These are phyloP conservation scores for Sphagnum magellanicum DNA, from an alignment of 228 moss, liverwort and hornwort species.

Conservation along the genomic window DNA sequence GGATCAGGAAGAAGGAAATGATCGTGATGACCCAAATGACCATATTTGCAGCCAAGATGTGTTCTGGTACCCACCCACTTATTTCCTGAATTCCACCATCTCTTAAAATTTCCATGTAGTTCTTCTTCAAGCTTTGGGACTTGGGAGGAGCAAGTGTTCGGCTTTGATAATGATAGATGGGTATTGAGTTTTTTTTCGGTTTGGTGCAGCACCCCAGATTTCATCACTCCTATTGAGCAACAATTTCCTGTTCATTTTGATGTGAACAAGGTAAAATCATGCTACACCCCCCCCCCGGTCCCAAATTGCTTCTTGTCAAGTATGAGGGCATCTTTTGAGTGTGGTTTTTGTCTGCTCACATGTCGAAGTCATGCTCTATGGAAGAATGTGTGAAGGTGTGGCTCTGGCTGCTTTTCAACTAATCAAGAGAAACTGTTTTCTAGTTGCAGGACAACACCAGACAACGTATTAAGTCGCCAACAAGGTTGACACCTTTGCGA, in stretches of 20 bases:
- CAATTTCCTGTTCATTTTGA: slow-evolving; percentile 89
- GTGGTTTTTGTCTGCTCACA: too few species aligned
- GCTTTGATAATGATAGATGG: too few species aligned
- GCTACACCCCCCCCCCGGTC: too few species aligned
- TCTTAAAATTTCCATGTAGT: not conserved
- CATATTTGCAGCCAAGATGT: slow-evolving; percentile 85
- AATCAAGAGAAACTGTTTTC: slow-evolving; percentile 4
- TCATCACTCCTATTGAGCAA: slow-evolving; percentile 91
- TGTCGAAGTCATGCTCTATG: too few species aligned
- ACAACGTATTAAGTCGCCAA: slow-evolving; percentile 47
- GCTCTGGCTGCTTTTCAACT: not conserved
- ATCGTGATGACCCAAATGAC: slow-evolving; percentile 26
- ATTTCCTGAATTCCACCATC: not conserved
- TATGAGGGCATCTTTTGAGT: too few species aligned
- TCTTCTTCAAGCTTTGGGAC: not conserved
- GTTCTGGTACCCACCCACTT: slow-evolving; percentile 47
- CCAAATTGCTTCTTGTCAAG: too few species aligned
- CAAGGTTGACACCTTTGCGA: slow-evolving; percentile 62
- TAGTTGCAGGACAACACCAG: not conserved
- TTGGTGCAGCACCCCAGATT: slow-evolving; percentile 82
- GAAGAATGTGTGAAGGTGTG: too few species aligned
- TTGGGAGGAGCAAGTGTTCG: too few species aligned
- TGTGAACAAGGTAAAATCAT: slow-evolving; percentile 52
- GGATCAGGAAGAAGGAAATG: slow-evolving; percentile 31
- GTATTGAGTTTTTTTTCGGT: too few species aligned